These are phyloP conservation scores for Auxenochlorella protothecoides DNA, from an alignment of 139 green algal genomes.

Conservation along the genomic window DNA sequence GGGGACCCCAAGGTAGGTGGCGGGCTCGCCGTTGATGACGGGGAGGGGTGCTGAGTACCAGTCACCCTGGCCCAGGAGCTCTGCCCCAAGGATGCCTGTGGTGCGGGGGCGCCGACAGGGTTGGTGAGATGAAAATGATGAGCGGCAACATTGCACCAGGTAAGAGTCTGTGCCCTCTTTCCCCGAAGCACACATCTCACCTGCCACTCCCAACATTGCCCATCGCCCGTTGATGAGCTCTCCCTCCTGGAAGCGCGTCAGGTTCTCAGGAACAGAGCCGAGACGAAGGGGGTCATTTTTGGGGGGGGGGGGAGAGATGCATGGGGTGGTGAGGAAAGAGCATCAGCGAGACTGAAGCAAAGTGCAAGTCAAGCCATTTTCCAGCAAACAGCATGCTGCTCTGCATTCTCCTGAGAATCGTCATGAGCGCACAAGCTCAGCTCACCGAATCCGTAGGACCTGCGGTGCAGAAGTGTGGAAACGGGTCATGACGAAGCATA, in stretches of 20 bases:
- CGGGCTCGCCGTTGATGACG: constrained; percentile 55
- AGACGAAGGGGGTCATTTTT: constrained; percentile 8
- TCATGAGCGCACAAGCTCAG: too few relatives aligned
- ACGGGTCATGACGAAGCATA: too few relatives aligned
- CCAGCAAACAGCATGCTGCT: too few relatives aligned
- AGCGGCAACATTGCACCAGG: too few relatives aligned
- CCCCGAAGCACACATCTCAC: not conserved
- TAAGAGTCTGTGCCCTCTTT: too few relatives aligned
- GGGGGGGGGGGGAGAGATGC: too few relatives aligned
- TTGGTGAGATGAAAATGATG: too few relatives aligned
- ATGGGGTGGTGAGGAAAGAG: too few relatives aligned
- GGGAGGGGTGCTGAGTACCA: constrained; percentile 65
- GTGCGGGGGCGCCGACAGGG: not conserved
- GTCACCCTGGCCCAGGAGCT: constrained; percentile 44
- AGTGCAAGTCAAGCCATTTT: too few relatives aligned
- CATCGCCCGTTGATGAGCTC: constrained; percentile 48
- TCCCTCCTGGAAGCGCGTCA: constrained; percentile 37
- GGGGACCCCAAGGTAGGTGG: constrained; percentile 65
- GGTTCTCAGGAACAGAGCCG: constrained; percentile 1
- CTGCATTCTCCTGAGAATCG: too few relatives aligned
- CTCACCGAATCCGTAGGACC: constrained; percentile 28
- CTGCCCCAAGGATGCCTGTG: constrained; percentile 11
- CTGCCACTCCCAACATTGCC: constrained; percentile 25
- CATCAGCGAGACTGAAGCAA: too few relatives aligned
- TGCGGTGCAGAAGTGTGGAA: not conserved